Conservation (phyloP, 495 filamentous ascomycete genomes). For the Achaetomiella virescens region DNA sequence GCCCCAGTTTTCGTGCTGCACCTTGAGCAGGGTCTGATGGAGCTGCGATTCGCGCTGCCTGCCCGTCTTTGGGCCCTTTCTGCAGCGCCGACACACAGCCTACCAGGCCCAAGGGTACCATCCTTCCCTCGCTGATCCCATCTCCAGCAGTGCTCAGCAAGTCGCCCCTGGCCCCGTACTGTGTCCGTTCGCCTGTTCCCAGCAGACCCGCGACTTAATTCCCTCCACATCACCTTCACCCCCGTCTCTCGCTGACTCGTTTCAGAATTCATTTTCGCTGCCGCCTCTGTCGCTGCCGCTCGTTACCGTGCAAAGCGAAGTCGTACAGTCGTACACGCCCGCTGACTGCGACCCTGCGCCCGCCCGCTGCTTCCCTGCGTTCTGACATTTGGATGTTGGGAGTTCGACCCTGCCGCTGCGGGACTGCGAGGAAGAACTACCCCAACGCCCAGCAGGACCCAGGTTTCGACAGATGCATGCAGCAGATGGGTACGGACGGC, state of each 20-base stretch:
- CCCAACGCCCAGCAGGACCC: neutral
- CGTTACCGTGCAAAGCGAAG: neutral
- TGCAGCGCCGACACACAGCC: neutral
- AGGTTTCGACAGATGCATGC: neutral
- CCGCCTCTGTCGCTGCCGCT: slow-evolving; percentile 13
- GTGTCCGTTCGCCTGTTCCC: neutral
- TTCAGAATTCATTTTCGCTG: neutral
- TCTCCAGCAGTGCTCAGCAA: neutral
- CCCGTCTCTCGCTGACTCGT: slow-evolving; percentile 13
- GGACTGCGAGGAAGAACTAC: no score
- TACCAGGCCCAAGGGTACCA: neutral
- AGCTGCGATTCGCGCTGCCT: neutral
- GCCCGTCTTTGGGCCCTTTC: neutral
- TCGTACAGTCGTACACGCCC: neutral
- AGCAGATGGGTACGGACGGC: neutral
- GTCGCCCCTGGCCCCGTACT: neutral
- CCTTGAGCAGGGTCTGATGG: neutral
- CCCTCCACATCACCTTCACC: slow-evolving; percentile 1
- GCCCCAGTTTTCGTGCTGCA: no score
- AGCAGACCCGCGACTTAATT: slow-evolving; percentile 1
- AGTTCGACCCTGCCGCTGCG: neutral
- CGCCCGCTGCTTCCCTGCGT: neutral
- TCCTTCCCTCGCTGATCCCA: slow-evolving; percentile 6
- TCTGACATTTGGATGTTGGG: neutral
- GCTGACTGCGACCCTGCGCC: neutral